phyloP scores from a whole-genome alignment of 768 basidiomycete genomes.

The Goffeauzyma gilvescens region DNA sequence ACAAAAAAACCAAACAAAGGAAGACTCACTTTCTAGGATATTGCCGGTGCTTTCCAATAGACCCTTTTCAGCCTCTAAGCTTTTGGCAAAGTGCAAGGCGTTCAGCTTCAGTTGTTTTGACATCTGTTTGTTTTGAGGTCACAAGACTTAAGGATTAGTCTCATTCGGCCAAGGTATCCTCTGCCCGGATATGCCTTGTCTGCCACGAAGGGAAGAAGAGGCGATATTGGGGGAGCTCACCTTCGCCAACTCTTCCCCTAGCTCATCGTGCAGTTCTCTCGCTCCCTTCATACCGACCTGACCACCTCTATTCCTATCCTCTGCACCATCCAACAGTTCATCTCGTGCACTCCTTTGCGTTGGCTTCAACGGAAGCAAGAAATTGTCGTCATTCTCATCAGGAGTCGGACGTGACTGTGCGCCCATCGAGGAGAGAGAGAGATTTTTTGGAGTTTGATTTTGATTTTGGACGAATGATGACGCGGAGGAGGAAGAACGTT shows the following conservation, averaged over 20 bases:
- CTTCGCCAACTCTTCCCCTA: constrained; percentile 28
- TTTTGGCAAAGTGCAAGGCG: constrained; percentile 53
- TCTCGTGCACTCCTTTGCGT: constrained; percentile 7
- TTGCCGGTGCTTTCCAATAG: constrained; percentile 48
- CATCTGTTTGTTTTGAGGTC: constrained; percentile 39
- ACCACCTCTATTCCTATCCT: constrained; percentile 2
- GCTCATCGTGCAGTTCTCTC: constrained; percentile 26
- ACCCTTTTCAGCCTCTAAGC: constrained; percentile 54
- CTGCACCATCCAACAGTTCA: constrained; percentile 12
- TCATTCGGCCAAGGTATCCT: background rate
- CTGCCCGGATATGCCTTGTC: background rate
- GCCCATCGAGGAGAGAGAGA: constrained; percentile 3
- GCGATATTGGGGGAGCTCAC: constrained; percentile 11
- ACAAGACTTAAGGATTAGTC: no score
- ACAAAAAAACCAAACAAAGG: background rate
- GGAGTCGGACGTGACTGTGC: constrained; percentile 2
- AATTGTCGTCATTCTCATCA: constrained; percentile 8
- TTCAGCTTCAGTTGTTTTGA: constrained; percentile 70
- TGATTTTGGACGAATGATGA: background rate
- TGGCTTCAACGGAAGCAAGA: constrained; percentile 4
- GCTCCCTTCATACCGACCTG: constrained; percentile 15
- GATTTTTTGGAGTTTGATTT: background rate
- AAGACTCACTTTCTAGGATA: constrained; percentile 52
- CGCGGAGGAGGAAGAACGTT: background rate
- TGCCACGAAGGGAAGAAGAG: background rate